Evolutionary conservation across 2,329 filamentous ascomycete species (phyloP).

Genomic region (Talaromyces marneffei): DNA sequence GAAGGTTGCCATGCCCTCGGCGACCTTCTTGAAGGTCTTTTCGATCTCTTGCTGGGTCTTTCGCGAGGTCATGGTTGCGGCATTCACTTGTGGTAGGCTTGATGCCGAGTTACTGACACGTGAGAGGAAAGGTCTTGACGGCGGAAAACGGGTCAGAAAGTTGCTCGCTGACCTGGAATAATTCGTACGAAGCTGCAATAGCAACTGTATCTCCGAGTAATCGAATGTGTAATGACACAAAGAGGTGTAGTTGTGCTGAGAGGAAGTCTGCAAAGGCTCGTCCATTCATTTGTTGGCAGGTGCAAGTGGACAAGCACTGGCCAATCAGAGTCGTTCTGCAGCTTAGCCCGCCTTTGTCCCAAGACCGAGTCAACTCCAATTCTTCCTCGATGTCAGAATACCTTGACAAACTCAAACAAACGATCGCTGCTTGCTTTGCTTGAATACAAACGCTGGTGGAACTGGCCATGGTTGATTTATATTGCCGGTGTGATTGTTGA

Average conservation of each 20-base stretch:
- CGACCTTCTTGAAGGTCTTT: constrained; percentile 98
- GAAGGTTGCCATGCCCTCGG: constrained; percentile 86
- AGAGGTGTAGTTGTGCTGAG: constrained; percentile 5
- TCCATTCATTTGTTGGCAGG: constrained; percentile 5
- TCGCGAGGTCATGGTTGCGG: constrained; percentile 73
- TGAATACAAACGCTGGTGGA: neutral
- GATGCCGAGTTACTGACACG: neutral
- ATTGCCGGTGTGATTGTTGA: neutral
- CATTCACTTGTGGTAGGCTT: constrained; percentile 17
- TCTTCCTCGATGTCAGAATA: neutral
- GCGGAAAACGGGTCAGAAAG: neutral
- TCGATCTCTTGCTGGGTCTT: constrained; percentile 98
- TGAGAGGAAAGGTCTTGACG: neutral
- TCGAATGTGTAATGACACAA: constrained; percentile 9
- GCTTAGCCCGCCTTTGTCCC: neutral
- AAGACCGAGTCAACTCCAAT: neutral
- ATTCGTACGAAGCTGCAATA: neutral
- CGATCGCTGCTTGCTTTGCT: neutral
- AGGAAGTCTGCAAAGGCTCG: constrained; percentile 3
- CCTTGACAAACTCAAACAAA: neutral
- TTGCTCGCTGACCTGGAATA: neutral
- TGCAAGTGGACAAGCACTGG: neutral
- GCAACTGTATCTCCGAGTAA: neutral
- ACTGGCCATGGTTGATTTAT: neutral
- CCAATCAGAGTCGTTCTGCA: neutral